Evolutionary conservation across 495 filamentous ascomycete genomes (phyloP), one percentile per base, ranked within the genome.

Genomic region (Podospora sp.): DNA sequence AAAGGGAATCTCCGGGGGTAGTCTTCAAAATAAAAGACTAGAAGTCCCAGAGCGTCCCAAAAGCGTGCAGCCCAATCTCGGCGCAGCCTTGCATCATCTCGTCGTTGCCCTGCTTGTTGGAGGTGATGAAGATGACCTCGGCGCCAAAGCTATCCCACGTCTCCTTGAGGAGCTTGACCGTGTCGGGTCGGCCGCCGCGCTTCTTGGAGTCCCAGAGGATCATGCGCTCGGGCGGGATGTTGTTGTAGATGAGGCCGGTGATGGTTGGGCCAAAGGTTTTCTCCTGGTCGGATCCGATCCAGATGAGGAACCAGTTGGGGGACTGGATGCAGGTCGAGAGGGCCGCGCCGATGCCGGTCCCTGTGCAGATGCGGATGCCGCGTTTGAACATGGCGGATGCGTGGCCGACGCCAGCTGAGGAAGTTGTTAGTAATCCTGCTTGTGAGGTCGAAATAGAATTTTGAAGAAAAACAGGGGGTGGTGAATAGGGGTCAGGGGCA

Each of bases 151-250:
- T 79, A 55, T 65, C 66, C 78, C 78, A 82, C 29, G 77, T 78
- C 50, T 79, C 78, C 69, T 76, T 78, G 62, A 82, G 74, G 14
- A 82, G 74, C 66, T 76, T 63, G 61, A 82, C 67, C 7, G 74
- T 77, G 71, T 82, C 75, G 22, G 80, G 80, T 36, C 80, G 72
- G 16, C 80, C 78, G 49, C 80, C 80, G 59, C 74, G 71, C 71
- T 82, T 78, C 72, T 82, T 82, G 16, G 80, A 77, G 71, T 82
- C 80, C 80, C 80, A 82, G 18, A 82, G 74, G 24, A 82, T 82
- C 78, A 80, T 80, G 46, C 80, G 65, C 72, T 80, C 78, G 1
- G 80, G 78, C 65, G 78, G 75, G 72, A 82, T 82, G 72, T 81
- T 61, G 25, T 79, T 76, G 63, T 70, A 75, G 65, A 82, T 79